A percentile compares a stretch with the other conserved stretches of the same genome.
These are phyloP conservation scores for Phyllosticta paracitricarpa DNA, from an alignment of 2,329 filamentous ascomycete genomes.

Conservation along the genomic window DNA sequence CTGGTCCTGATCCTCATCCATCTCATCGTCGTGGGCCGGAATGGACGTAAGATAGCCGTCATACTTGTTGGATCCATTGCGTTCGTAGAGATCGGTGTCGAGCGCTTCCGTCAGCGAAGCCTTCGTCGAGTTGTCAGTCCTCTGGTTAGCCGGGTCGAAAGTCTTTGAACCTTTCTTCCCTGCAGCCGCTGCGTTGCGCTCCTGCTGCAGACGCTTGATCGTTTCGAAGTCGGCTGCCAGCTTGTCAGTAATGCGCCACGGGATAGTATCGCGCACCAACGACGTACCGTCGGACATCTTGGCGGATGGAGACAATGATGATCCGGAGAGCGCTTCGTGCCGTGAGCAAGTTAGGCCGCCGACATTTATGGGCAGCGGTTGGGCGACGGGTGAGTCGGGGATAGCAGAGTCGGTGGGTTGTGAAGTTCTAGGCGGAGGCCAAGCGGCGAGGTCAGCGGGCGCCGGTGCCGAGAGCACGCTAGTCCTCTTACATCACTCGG, in stretches of 20 bases:
- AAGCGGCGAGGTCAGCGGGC: constrained; percentile 4
- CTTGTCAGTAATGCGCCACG: constrained; percentile 7
- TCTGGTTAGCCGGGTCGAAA: constrained; percentile 70
- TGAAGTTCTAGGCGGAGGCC: not conserved
- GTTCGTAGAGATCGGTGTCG: constrained; percentile 80
- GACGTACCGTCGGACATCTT: constrained; percentile 26
- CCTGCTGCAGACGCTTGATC: constrained; percentile 79
- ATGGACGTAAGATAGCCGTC: constrained; percentile 87
- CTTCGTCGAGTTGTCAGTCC: constrained; percentile 76
- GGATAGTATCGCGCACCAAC: not conserved
- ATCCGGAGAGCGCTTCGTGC: constrained; percentile 5
- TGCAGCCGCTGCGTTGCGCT: constrained; percentile 74
- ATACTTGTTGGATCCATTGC: constrained; percentile 68
- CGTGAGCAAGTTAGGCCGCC: not conserved
- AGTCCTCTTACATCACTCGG: not conserved
- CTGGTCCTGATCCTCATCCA: constrained; percentile 61
- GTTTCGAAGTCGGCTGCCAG: constrained; percentile 67
- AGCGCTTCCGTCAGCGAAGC: constrained; percentile 82
- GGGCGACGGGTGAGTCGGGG: not conserved
- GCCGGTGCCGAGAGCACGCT: constrained; percentile 6
- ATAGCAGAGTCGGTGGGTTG: not conserved
- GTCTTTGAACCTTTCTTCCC: constrained; percentile 72
- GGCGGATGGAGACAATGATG: constrained; percentile 2
- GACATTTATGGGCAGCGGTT: constrained; percentile 7
- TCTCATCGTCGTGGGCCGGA: constrained; percentile 67